These are phyloP conservation scores for Botrytis byssoidea DNA, from an alignment of 2,329 filamentous ascomycete genomes.

Conservation along the genomic window DNA sequence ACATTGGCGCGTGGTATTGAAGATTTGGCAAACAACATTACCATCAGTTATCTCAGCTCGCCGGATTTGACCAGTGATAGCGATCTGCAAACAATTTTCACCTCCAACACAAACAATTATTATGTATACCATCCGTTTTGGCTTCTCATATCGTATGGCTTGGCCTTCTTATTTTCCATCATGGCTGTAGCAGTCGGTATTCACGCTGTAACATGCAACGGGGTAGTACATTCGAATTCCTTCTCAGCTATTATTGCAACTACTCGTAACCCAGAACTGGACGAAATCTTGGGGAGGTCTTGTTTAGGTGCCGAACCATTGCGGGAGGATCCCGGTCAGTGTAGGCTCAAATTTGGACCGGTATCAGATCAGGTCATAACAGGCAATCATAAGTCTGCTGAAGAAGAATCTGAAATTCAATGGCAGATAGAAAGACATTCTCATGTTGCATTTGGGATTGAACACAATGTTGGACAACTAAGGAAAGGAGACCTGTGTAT, in stretches of 20 bases:
- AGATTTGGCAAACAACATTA: conserved; percentile 32
- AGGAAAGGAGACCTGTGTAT: neutral
- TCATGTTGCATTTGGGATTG: conserved; percentile 10
- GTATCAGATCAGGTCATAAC: neutral
- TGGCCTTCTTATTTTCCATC: conserved; percentile 16
- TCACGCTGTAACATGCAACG: conserved; percentile 23
- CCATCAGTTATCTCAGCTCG: conserved; percentile 28
- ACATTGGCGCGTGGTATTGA: conserved; percentile 26
- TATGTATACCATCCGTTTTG: conserved; percentile 20
- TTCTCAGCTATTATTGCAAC: conserved; percentile 29
- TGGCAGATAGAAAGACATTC: neutral
- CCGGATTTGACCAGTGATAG: conserved; percentile 5
- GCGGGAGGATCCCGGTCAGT: neutral
- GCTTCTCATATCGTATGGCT: conserved; percentile 18
- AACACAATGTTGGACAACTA: neutral
- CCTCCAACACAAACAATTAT: conserved; percentile 18
- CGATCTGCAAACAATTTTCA: neutral
- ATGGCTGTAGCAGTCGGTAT: conserved; percentile 16
- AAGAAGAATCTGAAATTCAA: neutral
- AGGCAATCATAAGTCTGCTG: neutral
- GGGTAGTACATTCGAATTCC: conserved; percentile 23
- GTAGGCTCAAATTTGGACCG: neutral
- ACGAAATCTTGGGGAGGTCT: conserved; percentile 8
- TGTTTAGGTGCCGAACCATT: conserved; percentile 15
- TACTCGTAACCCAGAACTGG: conserved; percentile 23